Evolutionary conservation across 2,329 filamentous ascomycete species (phyloP), one percentile per base, ranked within the genome.

Genomic region (Fusarium annulatum): DNA sequence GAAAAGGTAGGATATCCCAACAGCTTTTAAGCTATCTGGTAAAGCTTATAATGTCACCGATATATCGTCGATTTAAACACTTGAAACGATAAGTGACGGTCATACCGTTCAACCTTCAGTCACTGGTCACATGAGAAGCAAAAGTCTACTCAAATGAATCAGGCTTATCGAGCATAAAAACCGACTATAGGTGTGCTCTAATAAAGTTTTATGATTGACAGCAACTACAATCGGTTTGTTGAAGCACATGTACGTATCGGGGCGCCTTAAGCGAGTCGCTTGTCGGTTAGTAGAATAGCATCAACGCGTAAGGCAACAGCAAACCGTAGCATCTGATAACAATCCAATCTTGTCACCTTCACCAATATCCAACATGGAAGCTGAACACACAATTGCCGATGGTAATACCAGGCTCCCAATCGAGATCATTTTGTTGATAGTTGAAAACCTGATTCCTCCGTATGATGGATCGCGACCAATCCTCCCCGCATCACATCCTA

Each of bases 401-500:
- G 3, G 16, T 0, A 5, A 1, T 1, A 3, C 19, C 16, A 45
- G 1, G 4, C 45, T 67, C 1, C 69, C 72, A 6, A 7, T 38
- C 3, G 75, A 77, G 21, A 6, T 77, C 11, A 19, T 77, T 3
- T 4, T 77, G 3, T 30, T 67, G 12, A 60, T 77, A 5, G 14
- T 76, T 5, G 68, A 74, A 26, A 33, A 51, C 4, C 9, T 77
- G 1, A 28, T 59, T 4, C 36, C 60, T 15, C 21, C 33, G 2
- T 23, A 55, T 9, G 18, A 21, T 7, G 14, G 14, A 0, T 9
- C 30, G 3, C 36, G 14, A 1, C 52, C 48, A 2, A 73, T 77
- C 23, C 34, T 76, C 2, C 46, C 65, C 4, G 34, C 74, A 14
- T 51, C 28, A 2, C 23, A 74, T 21, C 4, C 14, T 2, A 23